phyloP scores from a whole-genome alignment of 441 rosid species.

The Rhodomyrtus psidioides region DNA sequence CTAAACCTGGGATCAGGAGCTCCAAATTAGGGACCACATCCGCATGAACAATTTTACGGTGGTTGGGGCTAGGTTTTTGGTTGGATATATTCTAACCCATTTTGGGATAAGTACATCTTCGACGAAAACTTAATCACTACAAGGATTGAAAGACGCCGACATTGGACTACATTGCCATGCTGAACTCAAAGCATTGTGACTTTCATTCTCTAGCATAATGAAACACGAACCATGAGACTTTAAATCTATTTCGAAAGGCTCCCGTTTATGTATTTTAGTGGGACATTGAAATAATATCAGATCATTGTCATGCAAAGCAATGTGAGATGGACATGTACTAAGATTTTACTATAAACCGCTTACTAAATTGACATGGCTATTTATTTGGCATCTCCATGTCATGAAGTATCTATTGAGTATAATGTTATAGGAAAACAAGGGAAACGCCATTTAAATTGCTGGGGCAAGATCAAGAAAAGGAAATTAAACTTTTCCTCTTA shows the following conservation, averaged over 20 bases:
- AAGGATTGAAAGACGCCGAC: background rate
- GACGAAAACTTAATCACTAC: background rate
- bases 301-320: background rate
- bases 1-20: background rate
- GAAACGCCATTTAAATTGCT: background rate
- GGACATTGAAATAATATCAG: background rate
- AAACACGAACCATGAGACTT: background rate
- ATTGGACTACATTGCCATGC: background rate
- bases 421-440: background rate
- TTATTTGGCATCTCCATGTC: background rate
- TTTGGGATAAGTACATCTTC: background rate
- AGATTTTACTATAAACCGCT: background rate
- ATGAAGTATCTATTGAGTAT: background rate
- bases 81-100: background rate
- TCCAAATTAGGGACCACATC: background rate
- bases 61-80: background rate
- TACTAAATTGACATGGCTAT: too few relatives aligned
- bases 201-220: background rate
- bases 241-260: background rate
- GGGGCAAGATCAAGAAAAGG: background rate
- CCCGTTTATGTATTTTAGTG: background rate
- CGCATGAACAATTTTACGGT: background rate
- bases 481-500: background rate
- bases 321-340: background rate
- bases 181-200: background rate